Evolutionary conservation across 2,329 filamentous ascomycete species (phyloP), one percentile per base, ranked within the genome.

Genomic region (Calonectria pseudoreteaudii): DNA sequence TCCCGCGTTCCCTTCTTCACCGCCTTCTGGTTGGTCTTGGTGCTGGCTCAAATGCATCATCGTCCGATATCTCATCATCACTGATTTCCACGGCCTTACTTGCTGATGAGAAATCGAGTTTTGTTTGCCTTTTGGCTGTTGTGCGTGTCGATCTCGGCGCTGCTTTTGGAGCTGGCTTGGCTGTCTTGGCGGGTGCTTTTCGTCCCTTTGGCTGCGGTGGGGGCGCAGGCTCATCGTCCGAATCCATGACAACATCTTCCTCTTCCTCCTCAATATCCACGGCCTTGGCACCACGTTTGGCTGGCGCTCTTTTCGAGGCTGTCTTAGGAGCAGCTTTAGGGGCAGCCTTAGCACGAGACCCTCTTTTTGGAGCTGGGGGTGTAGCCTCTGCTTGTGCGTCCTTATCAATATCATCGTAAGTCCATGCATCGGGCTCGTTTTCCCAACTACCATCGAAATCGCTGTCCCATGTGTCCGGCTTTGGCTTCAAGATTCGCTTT

Each of bases 391-490:
- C 75, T 66, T 26, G 66, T 18, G 52, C 70, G 26, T 78, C 75
- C 50, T 79, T 75, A 9, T 66, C 66, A 3, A 65, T 64, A 34
- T 79, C 81, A n/a, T 85, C 83, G 38, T 83, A 86, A 23, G 76
- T 80, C 84, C 84, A 86, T 26, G 85, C 94, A 10, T 91, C 93
- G 0, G 94, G 91, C 72, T 95, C 92, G 62, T 97, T 94, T 74
- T 93, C 93, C 96, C 96, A 98, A 66, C 90, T 89, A 0, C 96
- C 97, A 65, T 98, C 93, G 31, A 96, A 86, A 77, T 98, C 96
- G n/a, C 92, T 94, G 81, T 98, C 95, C 95, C 96, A 98, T 3
- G 88, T 89, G 14, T 91, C 90, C 1, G 96, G 96, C 82, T 93
- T 94, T 0, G 94, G 93, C 82, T 94, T 96, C 74, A 94, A 87